phyloP scores from a whole-genome alignment of 1,139 yeast genomes.

The Suhomyces yuchorum region DNA sequence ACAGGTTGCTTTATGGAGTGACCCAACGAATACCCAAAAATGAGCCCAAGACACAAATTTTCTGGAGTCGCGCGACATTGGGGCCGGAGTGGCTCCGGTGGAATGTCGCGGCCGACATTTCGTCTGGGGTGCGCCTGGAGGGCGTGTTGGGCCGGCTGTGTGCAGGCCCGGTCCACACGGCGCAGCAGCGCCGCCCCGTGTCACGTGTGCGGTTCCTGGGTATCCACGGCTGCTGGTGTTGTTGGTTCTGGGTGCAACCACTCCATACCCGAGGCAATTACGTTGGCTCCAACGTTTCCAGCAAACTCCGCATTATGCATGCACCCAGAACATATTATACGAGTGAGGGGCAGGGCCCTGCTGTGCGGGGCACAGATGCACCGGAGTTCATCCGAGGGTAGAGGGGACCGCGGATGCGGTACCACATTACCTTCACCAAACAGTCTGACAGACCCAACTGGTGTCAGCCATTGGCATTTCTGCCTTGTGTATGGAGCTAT shows the following conservation, averaged over 20 bases:
- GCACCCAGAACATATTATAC: background rate
- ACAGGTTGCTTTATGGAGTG: conserved; percentile 1
- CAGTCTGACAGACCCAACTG: background rate
- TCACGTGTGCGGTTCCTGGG: background rate
- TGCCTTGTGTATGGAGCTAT: too few species aligned
- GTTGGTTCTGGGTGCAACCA: background rate
- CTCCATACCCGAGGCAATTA: background rate
- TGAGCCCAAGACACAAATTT: conserved; percentile 7
- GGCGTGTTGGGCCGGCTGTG: background rate
- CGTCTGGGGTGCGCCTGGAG: background rate
- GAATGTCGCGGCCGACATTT: conserved; percentile 6
- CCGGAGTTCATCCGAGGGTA: background rate
- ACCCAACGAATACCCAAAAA: conserved; percentile 6
- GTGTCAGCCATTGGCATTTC: too few species aligned
- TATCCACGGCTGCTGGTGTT: background rate
- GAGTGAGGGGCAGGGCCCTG: background rate
- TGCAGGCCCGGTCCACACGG: background rate
- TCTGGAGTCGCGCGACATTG: conserved; percentile 7
- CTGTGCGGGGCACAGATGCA: background rate
- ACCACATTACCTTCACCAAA: background rate
- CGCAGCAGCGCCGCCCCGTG: background rate
- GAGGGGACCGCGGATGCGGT: background rate
- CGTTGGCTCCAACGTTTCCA: background rate
- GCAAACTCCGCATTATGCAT: background rate
- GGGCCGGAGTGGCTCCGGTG: conserved; percentile 2